Percentiles rank a stretch among this genome's conserved stretches.
These are phyloP conservation scores for Pilaira anomala DNA, from an alignment of 192 early-diverging fungal species.

Conservation along the genomic window DNA sequence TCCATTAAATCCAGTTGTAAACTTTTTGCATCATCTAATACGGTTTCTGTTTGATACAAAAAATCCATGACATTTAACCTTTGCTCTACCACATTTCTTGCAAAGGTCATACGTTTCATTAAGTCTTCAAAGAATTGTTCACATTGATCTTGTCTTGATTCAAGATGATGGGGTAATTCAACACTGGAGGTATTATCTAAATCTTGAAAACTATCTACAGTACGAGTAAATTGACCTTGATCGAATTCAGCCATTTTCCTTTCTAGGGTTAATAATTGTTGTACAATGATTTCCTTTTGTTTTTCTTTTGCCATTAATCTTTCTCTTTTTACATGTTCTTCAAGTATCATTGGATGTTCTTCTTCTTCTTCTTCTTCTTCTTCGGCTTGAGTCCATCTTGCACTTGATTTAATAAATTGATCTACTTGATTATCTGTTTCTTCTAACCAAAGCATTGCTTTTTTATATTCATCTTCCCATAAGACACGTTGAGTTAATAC, in stretches of 20 bases:
- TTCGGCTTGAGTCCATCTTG: slow-evolving; percentile 20
- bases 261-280: slow-evolving; percentile 21
- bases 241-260: slow-evolving; percentile 34
- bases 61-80: slow-evolving; percentile 40
- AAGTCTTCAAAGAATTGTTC: slow-evolving; percentile 35
- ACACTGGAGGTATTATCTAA: slow-evolving; percentile 26
- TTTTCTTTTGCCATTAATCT: slow-evolving; percentile 6
- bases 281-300: slow-evolving; percentile 20
- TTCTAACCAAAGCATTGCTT: slow-evolving; percentile 25
- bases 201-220: slow-evolving; percentile 36
- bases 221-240: slow-evolving; percentile 29
- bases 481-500: slow-evolving; percentile 30
- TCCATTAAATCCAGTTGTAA: slow-evolving; percentile 10
- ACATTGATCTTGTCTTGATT: slow-evolving; percentile 27
- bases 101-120: slow-evolving; percentile 28
- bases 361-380: background rate
- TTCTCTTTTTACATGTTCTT: slow-evolving; percentile 2
- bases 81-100: slow-evolving; percentile 37
- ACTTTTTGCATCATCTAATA: slow-evolving; percentile 3
- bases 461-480: slow-evolving; percentile 40
- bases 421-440: slow-evolving; percentile 22
- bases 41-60: slow-evolving; percentile 20
- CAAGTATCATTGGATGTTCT: background rate
- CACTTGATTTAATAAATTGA: slow-evolving; percentile 21
- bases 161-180: slow-evolving; percentile 34